Evolutionary conservation across 1,284 basidiomycete species (phyloP), one percentile per base, ranked within the genome.

Genomic region (Cryptococcus amylolentus): DNA sequence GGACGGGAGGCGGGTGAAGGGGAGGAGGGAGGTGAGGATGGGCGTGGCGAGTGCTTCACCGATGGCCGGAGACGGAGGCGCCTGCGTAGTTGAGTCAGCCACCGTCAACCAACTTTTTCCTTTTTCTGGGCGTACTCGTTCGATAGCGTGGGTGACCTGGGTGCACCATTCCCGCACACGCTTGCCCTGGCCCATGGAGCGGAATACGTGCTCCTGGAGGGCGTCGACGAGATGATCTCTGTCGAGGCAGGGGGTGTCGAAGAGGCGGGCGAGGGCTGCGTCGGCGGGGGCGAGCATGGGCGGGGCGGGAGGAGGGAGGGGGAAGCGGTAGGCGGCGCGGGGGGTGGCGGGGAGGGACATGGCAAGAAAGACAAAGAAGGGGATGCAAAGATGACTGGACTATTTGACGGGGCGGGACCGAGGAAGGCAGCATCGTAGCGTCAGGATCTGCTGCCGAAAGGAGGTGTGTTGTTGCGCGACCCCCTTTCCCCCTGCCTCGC

Each of bases 161-260:
- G 47, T 45, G 54, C 66, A 66, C 58, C 62, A 68, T 6, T 64
- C 61, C 52, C 64, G 50, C 3, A 66, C 66, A 20, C 62, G 55
- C 47, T 50, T 60, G 23, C 64, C 66, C 14, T 51, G 23, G 7
- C 49, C 23, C 47, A 65, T 46, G 26, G 46, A 37, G 28, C 53
- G 31, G 31, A 58, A 57, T 0, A 57, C 62, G 42, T 52, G 64
- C 53, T 68, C 66, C 10, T 58, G 57, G 23, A 66, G 31, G n/a
- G 48, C 55, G 41, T 56, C 59, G 31, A 50, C 55, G 18, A 45
- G 52, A 14, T 61, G 48, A 10, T 28, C 53, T 2, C 35, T 37
- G 9, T 28, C 18, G 4, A 50, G 27, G 13, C 48, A 3, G 28
- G 31, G 18, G 31, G 48, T 20, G 20, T 14, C 48, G 16, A 49